Conservation (phyloP, 306 rosid species). For the Cucurbita argyrosperma region DNA sequence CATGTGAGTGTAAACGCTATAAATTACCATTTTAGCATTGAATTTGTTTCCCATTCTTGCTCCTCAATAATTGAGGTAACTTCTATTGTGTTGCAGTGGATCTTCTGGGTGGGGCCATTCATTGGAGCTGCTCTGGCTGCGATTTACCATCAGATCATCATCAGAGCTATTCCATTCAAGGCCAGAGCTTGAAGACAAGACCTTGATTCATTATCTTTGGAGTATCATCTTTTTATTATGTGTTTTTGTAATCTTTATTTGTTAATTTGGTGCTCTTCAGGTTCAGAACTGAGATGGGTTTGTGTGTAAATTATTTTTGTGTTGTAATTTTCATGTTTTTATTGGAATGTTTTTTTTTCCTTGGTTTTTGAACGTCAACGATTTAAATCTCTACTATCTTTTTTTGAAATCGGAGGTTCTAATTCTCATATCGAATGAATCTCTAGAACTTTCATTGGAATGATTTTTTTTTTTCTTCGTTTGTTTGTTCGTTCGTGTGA, state of each 20-base stretch:
- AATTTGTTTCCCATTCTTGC: no score
- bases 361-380: no score
- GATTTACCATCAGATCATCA: constrained; percentile 62
- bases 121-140: constrained; percentile 90
- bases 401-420: no score
- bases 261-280: not conserved
- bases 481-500: no score
- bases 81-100: constrained; percentile 38
- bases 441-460: no score
- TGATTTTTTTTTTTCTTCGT: no score
- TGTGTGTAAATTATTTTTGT: constrained; percentile 5
- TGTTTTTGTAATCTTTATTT: not conserved
- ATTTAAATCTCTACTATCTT: no score
- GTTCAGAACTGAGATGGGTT: not conserved
- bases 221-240: not conserved
- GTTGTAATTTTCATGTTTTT: not conserved
- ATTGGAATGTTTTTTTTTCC: not conserved
- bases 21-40: not conserved
- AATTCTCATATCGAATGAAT: no score
- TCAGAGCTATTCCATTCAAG: constrained; percentile 91
- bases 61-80: no score
- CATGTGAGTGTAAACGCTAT: constrained; percentile 21
- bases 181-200: constrained; percentile 24
- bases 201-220: not conserved
- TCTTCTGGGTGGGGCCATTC: constrained; percentile 96